Evolutionary conservation across 768 basidiomycete species (phyloP).

Genomic region (Galerina marginata): DNA sequence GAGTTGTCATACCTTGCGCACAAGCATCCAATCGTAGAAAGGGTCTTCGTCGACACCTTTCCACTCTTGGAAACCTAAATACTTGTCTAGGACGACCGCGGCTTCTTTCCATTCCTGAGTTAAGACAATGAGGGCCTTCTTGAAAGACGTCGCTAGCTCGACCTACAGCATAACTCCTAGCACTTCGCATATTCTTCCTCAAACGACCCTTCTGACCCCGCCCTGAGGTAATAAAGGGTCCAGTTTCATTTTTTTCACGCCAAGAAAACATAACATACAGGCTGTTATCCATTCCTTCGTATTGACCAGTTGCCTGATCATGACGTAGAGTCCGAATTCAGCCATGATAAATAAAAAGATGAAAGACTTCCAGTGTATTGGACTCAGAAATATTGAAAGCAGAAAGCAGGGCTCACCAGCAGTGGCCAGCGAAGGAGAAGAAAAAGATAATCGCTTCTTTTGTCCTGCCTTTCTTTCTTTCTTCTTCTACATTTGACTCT

Average conservation of each 20-base stretch:
- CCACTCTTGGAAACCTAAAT: slow-evolving; percentile 89
- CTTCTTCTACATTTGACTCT: slow-evolving; percentile 27
- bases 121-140: not conserved
- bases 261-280: slow-evolving; percentile 51
- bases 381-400: not conserved
- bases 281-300: slow-evolving; percentile 92
- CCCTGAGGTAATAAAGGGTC: slow-evolving; percentile 57
- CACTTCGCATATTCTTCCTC: slow-evolving; percentile 73
- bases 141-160: not conserved
- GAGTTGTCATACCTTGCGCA: slow-evolving; percentile 60
- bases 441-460: slow-evolving; percentile 75
- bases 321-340: slow-evolving; percentile 87
- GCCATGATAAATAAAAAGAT: slow-evolving; percentile 83
- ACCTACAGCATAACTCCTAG: slow-evolving; percentile 73
- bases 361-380: slow-evolving; percentile 55
- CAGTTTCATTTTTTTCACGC: not conserved
- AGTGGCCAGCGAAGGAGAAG: slow-evolving; percentile 87
- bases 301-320: slow-evolving; percentile 92
- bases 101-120: slow-evolving; percentile 85
- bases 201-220: slow-evolving; percentile 82
- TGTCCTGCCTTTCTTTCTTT: slow-evolving; percentile 44
- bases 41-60: slow-evolving; percentile 86
- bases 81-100: slow-evolving; percentile 78
- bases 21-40: slow-evolving; percentile 91
- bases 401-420: slow-evolving; percentile 53